Evolutionary conservation across 768 basidiomycete species (phyloP).

Genomic region (Lactarius vividus): DNA sequence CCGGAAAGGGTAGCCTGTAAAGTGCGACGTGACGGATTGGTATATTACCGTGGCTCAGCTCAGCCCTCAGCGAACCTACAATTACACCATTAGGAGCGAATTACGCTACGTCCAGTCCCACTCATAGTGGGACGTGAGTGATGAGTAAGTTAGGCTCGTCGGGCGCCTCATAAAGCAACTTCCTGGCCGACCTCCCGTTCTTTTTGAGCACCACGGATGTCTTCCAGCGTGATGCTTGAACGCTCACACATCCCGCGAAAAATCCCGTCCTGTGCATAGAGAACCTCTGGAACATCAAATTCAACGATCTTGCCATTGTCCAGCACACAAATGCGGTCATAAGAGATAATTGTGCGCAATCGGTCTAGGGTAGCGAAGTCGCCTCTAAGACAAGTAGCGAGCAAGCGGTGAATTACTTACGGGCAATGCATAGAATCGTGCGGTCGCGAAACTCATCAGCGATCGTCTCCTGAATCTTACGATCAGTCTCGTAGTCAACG

Average conservation of each 20-base stretch:
- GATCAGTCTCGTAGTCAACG: conserved; percentile 86
- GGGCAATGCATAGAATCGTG: conserved; percentile 85
- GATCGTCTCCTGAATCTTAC: conserved; percentile 90
- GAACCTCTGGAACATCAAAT: conserved; percentile 72
- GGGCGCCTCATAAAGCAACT: not conserved
- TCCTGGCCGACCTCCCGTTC: conserved; percentile 17
- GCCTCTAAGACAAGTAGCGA: not conserved
- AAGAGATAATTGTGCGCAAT: conserved; percentile 80
- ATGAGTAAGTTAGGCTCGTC: not conserved
- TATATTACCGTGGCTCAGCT: not conserved
- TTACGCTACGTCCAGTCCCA: not conserved
- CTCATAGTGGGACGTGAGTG: not conserved
- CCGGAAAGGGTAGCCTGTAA: not conserved
- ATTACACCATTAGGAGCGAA: not conserved
- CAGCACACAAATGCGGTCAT: conserved; percentile 87
- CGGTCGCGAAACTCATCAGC: conserved; percentile 77
- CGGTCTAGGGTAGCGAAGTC: conserved; percentile 50
- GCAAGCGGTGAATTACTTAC: conserved; percentile 43
- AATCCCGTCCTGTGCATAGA: conserved; percentile 62
- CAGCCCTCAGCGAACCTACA: not conserved
- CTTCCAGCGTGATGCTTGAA: conserved; percentile 71
- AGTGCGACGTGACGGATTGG: not conserved
- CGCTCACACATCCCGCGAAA: conserved; percentile 87
- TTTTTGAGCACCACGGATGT: conserved; percentile 49
- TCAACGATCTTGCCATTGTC: conserved; percentile 80